Evolutionary conservation across 345 rosid genomes (phyloP), one percentile per base, ranked within the genome.

Genomic region (Raphanus sativus): DNA sequence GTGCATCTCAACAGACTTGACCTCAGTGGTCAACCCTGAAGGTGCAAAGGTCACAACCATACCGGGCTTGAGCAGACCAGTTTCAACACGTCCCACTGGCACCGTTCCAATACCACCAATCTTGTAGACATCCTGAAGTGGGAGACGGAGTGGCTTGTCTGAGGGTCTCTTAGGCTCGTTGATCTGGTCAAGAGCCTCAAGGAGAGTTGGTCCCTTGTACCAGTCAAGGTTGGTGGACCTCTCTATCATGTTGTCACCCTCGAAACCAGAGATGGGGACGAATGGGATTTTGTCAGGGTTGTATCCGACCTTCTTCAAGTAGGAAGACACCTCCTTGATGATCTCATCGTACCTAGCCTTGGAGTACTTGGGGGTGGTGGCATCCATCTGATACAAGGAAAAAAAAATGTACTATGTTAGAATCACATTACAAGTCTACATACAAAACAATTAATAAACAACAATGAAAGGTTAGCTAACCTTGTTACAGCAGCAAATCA

Each of bases 201-300:
- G 67, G n/a, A 62, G 67, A 33, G 67, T 62, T 8, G 67, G 67
- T 33, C 67, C 67, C 45, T 62, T 62, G 67, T 62, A 62, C 67
- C 67, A 62, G 67, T 62, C 67, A 8, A 62, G 67, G 67, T 62
- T 62, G 67, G 67, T 62, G 45, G 67, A 62, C 67, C 67, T 62
- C 48, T 62, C 67, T 15, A 21, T 21, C 21, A 21, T 21, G 21
- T 21, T 21, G 21, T 21, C 21, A 21, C 21, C 21, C 1, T 21
- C 21, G 21, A 21, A 21, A 21, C 21, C 21, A 21, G 21, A 21
- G 21, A 21, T 21, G 21, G 21, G 21, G 21, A 21, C 21, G 21
- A 21, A 21, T 21, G 21, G 21, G 21, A 21, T 21, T 21, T 21
- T 21, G 21, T 21, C 21, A 21, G 21, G 21, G 21, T 21, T 21